Evolutionary conservation across 139 green algal genomes (phyloP).

Genomic region (Parachlorella kessleri): DNA sequence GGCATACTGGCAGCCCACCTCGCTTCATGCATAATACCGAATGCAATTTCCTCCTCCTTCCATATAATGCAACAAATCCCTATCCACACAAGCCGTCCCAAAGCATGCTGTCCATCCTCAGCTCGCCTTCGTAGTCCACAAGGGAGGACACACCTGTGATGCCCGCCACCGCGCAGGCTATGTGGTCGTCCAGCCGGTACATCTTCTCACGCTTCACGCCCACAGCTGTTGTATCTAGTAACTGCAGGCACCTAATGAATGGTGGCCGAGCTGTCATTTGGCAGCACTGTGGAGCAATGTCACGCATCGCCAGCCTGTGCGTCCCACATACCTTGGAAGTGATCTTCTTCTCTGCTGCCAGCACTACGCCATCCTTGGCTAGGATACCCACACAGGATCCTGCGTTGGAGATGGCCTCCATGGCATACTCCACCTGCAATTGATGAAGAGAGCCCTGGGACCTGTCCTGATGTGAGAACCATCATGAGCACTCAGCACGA

Average conservation of each 20-base stretch:
- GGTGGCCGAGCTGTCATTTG: not conserved
- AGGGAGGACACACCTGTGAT: slow-evolving; percentile 82
- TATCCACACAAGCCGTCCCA: not conserved
- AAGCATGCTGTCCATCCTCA: not conserved
- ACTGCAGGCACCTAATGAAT: slow-evolving; percentile 61
- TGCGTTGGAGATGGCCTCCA: slow-evolving; percentile 99
- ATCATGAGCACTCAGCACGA: not conserved
- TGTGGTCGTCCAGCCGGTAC: slow-evolving; percentile 98
- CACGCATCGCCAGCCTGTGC: too few species aligned
- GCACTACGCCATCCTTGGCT: slow-evolving; percentile 90
- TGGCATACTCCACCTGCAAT: slow-evolving; percentile 80
- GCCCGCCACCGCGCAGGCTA: slow-evolving; percentile 94
- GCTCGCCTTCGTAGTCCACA: not conserved
- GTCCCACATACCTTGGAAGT: slow-evolving; percentile 91
- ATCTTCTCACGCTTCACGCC: slow-evolving; percentile 96
- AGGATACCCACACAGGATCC: slow-evolving; percentile 92
- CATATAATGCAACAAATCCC: too few species aligned
- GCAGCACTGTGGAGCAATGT: not conserved
- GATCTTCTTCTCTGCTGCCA: slow-evolving; percentile 98
- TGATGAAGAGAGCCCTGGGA: too few species aligned
- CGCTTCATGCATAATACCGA: too few species aligned
- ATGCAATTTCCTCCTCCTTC: too few species aligned
- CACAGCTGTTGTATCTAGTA: slow-evolving; percentile 90
- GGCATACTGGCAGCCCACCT: too few species aligned
- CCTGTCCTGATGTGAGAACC: too few species aligned